Percentiles rank a stretch among this genome's conserved stretches.
These are phyloP conservation scores for Margaritispora aquatica DNA, from an alignment of 495 filamentous ascomycete genomes.

Conservation along the genomic window DNA sequence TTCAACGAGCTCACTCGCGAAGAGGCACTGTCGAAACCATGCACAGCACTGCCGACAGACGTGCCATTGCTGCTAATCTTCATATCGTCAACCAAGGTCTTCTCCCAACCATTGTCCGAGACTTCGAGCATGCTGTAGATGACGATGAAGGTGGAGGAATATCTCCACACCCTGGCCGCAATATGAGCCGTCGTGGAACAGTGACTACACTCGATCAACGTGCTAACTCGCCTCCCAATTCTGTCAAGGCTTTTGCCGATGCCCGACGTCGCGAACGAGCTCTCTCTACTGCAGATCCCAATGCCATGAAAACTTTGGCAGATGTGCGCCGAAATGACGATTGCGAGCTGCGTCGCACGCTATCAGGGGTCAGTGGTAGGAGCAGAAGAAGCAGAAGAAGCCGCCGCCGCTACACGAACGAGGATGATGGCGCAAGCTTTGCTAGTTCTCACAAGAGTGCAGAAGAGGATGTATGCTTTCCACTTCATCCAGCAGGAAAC, in stretches of 20 bases:
- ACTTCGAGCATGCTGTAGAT: constrained; percentile 77
- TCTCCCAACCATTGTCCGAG: constrained; percentile 50
- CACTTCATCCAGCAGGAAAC: constrained; percentile 43
- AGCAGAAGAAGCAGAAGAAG: constrained; percentile 30
- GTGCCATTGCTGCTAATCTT: constrained; percentile 33
- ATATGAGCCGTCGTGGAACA: constrained; percentile 37
- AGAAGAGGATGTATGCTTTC: constrained; percentile 85
- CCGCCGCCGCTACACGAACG: constrained; percentile 36
- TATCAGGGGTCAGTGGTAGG: constrained; percentile 60
- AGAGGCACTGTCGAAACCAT: constrained; percentile 51
- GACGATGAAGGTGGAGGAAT: constrained; percentile 62
- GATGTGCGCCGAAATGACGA: constrained; percentile 54
- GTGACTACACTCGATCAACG: constrained; percentile 45
- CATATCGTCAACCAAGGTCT: constrained; percentile 26
- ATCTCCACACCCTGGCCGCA: constrained; percentile 25
- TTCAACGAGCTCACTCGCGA: constrained; percentile 47
- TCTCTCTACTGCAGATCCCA: constrained; percentile 42
- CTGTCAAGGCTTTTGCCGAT: constrained; percentile 94
- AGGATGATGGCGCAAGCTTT: constrained; percentile 40
- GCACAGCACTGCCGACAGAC: constrained; percentile 32
- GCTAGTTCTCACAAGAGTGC: constrained; percentile 45
- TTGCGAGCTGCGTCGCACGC: constrained; percentile 60
- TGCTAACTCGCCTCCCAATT: constrained; percentile 86
- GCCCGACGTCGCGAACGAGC: constrained; percentile 52
- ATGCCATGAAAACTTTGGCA: constrained; percentile 25